phyloP scores from a whole-genome alignment of 352 stramenopile genomes.

The Halophytophthora polymorphica region DNA sequence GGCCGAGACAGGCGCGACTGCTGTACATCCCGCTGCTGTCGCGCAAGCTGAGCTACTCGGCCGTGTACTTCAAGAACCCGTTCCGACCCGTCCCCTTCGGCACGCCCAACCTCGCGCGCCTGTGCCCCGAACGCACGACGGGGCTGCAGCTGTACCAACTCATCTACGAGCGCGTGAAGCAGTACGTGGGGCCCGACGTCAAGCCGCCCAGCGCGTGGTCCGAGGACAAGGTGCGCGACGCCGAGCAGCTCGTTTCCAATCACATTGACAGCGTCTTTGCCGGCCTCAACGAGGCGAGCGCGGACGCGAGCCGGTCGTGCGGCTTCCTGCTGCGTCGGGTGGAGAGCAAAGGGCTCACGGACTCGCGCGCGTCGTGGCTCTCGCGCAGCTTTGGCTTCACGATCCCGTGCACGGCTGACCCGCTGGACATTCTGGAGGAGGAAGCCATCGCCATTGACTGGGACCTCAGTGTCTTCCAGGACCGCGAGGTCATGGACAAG shows the following conservation, averaged over 20 bases:
- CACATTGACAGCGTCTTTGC: constrained; percentile 83
- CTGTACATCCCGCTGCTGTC: constrained; percentile 80
- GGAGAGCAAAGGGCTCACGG: constrained; percentile 79
- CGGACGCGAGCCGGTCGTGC: constrained; percentile 42
- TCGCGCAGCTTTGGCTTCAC: constrained; percentile 77
- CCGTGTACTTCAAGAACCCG: constrained; percentile 88
- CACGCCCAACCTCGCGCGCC: constrained; percentile 80
- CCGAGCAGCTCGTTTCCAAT: constrained; percentile 43
- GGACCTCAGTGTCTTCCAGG: constrained; percentile 82
- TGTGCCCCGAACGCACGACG: constrained; percentile 80
- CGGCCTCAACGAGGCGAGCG: constrained; percentile 34
- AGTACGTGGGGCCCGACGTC: constrained; percentile 55
- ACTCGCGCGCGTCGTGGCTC: constrained; percentile 76
- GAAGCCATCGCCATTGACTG: constrained; percentile 87
- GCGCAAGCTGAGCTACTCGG: constrained; percentile 85
- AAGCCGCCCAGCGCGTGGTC: constrained; percentile 40
- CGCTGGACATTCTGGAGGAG: constrained; percentile 80
- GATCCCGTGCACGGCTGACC: constrained; percentile 74
- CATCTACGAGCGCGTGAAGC: constrained; percentile 79
- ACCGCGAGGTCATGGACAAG: constrained; percentile 77
- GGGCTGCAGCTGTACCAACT: constrained; percentile 79
- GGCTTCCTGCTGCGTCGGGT: constrained; percentile 81
- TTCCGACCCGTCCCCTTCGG: constrained; percentile 85
- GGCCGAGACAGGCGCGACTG: constrained; percentile 64
- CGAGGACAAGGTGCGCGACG: constrained; percentile 21